phyloP scores from a whole-genome alignment of 306 rosid genomes.

The Ormosia emarginata region DNA sequence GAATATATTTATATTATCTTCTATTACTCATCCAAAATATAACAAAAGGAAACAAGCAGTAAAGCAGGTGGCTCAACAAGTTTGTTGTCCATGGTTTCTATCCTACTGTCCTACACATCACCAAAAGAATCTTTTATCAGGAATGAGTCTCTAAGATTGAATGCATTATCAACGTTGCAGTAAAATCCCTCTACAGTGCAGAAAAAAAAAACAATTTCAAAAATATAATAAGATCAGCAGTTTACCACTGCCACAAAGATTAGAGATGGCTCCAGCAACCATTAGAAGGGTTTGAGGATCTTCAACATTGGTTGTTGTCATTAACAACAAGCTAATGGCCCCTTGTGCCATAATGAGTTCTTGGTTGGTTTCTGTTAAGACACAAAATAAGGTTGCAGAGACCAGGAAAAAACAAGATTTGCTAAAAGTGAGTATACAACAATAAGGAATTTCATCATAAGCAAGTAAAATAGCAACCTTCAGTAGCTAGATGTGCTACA shows the following conservation, averaged over 20 bases:
- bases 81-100: no score
- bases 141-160: no score
- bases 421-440: not conserved
- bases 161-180: no score
- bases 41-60: no score
- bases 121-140: no score
- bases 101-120: no score
- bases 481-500: conserved; percentile 99
- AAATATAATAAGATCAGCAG: conserved; percentile 19
- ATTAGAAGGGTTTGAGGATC: conserved; percentile 98
- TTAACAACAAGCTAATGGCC: conserved; percentile 79
- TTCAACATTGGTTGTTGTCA: conserved; percentile 77
- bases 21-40: no score
- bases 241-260: conserved; percentile 96
- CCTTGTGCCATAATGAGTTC: conserved; percentile 97
- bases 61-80: no score
- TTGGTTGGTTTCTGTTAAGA: conserved; percentile 87
- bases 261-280: conserved; percentile 98
- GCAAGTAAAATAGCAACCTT: conserved; percentile 56
- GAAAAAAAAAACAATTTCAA: not conserved
- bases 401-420: conserved; percentile 11
- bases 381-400: conserved; percentile 21
- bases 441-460: conserved; percentile 6
- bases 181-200: not conserved
- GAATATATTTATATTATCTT: no score